Percentiles rank a stretch among this genome's conserved stretches.
Conservation (phyloP, 208 protist species). For the Wallacemonas sp. region DNA sequence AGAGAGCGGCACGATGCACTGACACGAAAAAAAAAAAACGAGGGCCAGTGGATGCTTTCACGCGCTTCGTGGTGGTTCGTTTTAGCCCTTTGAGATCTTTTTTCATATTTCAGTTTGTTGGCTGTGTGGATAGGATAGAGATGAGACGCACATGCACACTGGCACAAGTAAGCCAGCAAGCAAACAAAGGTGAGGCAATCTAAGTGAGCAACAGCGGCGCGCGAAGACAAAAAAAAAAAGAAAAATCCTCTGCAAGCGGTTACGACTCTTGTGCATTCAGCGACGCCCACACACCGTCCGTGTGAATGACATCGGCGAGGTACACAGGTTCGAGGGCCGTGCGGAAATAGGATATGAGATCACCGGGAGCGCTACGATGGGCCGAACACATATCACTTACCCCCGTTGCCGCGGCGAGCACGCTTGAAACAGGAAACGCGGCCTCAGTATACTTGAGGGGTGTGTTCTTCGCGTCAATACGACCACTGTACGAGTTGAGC, state of each 20-base stretch:
- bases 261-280: not conserved
- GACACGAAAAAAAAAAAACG: too few species aligned
- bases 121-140: too few species aligned
- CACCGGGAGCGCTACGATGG: not conserved
- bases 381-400: conserved; percentile 4
- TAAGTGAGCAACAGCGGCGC: not conserved
- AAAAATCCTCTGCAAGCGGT: not conserved
- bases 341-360: conserved; percentile 13
- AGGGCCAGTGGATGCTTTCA: too few species aligned
- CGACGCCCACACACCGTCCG: conserved; percentile 15
- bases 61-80: too few species aligned
- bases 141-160: too few species aligned
- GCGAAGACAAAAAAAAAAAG: conserved; percentile 16
- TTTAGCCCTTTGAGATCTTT: too few species aligned
- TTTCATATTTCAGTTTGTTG: too few species aligned
- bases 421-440: not conserved
- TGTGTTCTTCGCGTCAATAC: conserved; percentile 13
- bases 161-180: too few species aligned
- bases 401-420: not conserved
- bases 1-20: too few species aligned
- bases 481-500: conserved; percentile 27
- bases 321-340: conserved; percentile 11
- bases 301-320: conserved; percentile 13
- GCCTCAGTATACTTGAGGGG: not conserved
- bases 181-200: not conserved